These are phyloP conservation scores for Pichia cephalocereana DNA, from an alignment of 805 yeast genomes.

Conservation along the genomic window DNA sequence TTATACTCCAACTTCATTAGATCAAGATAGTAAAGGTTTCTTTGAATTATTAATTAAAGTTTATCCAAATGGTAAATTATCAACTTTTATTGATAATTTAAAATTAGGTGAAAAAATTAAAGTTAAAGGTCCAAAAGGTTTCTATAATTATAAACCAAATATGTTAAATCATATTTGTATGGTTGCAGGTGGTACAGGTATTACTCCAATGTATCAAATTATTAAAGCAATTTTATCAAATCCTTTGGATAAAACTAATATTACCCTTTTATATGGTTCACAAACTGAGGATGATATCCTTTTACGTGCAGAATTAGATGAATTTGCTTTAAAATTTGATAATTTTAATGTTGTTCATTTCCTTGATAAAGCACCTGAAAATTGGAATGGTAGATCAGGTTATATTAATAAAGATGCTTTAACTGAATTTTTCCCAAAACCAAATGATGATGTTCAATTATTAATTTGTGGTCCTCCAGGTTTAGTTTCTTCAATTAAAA, in stretches of 20 bases:
- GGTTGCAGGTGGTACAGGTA: slow-evolving; percentile 97
- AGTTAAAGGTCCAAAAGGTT: slow-evolving; percentile 88
- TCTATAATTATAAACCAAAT: slow-evolving; percentile 73
- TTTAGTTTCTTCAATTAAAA: slow-evolving; percentile 79
- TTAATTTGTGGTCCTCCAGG: slow-evolving; percentile 93
- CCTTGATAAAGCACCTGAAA: slow-evolving; percentile 60
- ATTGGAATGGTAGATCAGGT: slow-evolving; percentile 75
- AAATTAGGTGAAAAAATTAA: slow-evolving; percentile 71
- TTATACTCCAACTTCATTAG: slow-evolving; percentile 83
- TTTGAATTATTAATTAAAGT: slow-evolving; percentile 82
- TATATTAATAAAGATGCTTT: slow-evolving; percentile 71
- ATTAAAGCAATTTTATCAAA: slow-evolving; percentile 70
- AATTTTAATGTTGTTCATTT: slow-evolving; percentile 64
- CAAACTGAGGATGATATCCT: slow-evolving; percentile 73
- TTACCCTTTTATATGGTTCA: slow-evolving; percentile 72
- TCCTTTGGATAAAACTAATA: slow-evolving; percentile 70
- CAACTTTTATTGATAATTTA: slow-evolving; percentile 61
- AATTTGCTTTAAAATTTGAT: slow-evolving; percentile 45
- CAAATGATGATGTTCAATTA: slow-evolving; percentile 54
- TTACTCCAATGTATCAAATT: slow-evolving; percentile 92
- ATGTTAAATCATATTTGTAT: slow-evolving; percentile 66
- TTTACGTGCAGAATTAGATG: slow-evolving; percentile 71
- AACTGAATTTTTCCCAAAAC: slow-evolving; percentile 50
- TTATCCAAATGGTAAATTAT: slow-evolving; percentile 78
- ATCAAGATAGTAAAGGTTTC: slow-evolving; percentile 61